Evolutionary conservation across 2,329 filamentous ascomycete genomes (phyloP).

Genomic region (Aspergillus caelatus): DNA sequence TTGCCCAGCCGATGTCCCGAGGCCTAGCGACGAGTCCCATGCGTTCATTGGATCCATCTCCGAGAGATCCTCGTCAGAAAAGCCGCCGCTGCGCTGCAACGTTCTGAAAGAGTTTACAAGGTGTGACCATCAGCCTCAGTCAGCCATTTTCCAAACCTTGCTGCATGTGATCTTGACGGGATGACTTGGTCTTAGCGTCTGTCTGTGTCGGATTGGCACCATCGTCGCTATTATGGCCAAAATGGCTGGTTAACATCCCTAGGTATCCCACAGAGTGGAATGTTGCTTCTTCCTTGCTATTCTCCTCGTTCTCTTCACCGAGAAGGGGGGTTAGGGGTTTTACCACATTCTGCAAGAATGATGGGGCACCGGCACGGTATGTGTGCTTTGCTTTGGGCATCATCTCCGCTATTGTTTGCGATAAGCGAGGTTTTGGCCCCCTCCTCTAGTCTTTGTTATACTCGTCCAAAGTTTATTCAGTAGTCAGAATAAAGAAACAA

Average conservation of each 20-base stretch:
- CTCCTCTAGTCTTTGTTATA: not conserved
- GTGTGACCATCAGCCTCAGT: constrained; percentile 1
- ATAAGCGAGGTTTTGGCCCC: not conserved
- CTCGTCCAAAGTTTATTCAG: not conserved
- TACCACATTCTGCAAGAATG: not conserved
- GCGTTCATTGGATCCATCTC: not conserved
- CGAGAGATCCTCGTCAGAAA: not conserved
- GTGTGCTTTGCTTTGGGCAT: not conserved
- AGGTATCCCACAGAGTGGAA: not conserved
- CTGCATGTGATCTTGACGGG: constrained; percentile 1
- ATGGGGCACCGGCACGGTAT: not conserved
- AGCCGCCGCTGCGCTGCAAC: not conserved
- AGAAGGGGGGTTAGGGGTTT: too few species aligned
- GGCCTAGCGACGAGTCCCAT: not conserved
- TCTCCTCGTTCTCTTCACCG: not conserved
- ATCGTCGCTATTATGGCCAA: not conserved
- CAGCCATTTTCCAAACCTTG: not conserved
- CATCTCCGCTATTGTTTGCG: not conserved
- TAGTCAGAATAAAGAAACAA: not conserved
- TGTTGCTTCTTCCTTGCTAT: not conserved
- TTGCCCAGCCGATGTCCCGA: constrained; percentile 1
- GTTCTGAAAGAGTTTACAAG: not conserved
- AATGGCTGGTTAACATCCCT: not conserved
- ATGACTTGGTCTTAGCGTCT: not conserved
- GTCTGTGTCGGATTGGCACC: not conserved